phyloP scores from a whole-genome alignment of 1,284 basidiomycete species.

The Cutaneotrichosporon sp. region DNA sequence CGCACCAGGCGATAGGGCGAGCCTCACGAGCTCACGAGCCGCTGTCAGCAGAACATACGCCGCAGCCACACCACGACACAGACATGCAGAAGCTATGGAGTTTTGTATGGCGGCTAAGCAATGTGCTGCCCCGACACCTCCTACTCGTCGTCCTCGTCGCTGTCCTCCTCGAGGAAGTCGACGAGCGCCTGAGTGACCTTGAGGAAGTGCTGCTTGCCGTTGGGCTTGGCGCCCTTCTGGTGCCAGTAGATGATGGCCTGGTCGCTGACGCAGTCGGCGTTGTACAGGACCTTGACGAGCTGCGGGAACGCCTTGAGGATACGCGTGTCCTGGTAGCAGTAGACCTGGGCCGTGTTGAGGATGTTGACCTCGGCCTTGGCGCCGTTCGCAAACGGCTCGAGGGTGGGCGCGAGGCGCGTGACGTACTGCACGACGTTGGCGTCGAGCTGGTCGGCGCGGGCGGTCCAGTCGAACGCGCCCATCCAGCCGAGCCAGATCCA shows the following conservation, averaged over 20 bases:
- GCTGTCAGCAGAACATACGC: too few species aligned
- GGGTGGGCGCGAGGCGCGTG: slow-evolving; percentile 72
- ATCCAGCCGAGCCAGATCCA: slow-evolving; percentile 92
- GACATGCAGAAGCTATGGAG: background rate
- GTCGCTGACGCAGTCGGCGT: slow-evolving; percentile 89
- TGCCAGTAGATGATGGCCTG: slow-evolving; percentile 98
- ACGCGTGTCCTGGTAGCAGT: slow-evolving; percentile 92
- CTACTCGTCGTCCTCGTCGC: slow-evolving; percentile 44
- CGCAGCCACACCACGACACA: too few species aligned
- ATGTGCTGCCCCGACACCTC: too few species aligned
- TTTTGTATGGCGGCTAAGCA: background rate
- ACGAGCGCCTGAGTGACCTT: slow-evolving; percentile 84
- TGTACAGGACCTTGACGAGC: slow-evolving; percentile 93
- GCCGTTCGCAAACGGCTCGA: slow-evolving; percentile 83
- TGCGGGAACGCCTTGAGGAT: slow-evolving; percentile 92
- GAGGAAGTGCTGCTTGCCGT: slow-evolving; percentile 92
- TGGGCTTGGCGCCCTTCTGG: slow-evolving; percentile 91
- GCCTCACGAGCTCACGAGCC: too few species aligned
- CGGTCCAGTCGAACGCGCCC: slow-evolving; percentile 79
- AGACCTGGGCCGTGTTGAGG: slow-evolving; percentile 90
- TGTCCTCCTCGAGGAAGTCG: slow-evolving; percentile 59
- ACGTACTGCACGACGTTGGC: slow-evolving; percentile 80
- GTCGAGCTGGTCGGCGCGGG: slow-evolving; percentile 86
- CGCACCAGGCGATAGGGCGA: too few species aligned
- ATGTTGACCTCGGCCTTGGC: slow-evolving; percentile 88